phyloP scores from a whole-genome alignment of 148 eudicot species.

The Cornus florida region DNA sequence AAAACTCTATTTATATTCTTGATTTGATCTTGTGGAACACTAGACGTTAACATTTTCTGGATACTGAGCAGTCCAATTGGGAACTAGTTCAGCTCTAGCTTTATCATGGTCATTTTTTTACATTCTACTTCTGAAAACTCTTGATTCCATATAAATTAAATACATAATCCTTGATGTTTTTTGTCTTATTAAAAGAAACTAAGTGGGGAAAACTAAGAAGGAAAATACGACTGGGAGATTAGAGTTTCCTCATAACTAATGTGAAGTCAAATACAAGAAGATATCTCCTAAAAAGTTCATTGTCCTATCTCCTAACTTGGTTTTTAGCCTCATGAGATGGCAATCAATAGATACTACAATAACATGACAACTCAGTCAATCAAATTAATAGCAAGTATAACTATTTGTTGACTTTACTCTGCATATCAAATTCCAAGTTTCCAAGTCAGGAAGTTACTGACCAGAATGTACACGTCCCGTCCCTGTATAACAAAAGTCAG shows the following conservation, averaged over 20 bases:
- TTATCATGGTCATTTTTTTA: too few relatives aligned
- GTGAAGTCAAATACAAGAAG: neutral
- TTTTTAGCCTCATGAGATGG: neutral
- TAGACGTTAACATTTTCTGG: too few relatives aligned
- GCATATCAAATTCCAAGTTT: conserved; percentile 16
- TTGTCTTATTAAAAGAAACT: too few relatives aligned
- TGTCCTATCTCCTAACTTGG: neutral
- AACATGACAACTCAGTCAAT: neutral
- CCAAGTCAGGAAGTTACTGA: conserved; percentile 43
- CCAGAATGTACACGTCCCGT: conserved; percentile 92
- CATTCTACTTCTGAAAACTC: too few relatives aligned
- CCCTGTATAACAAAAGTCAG: conserved; percentile 58
- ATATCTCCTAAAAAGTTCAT: neutral
- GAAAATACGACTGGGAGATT: neutral
- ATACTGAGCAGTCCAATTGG: too few relatives aligned
- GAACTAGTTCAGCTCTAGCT: too few relatives aligned
- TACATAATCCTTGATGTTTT: too few relatives aligned
- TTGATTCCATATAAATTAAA: too few relatives aligned
- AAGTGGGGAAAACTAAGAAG: too few relatives aligned
- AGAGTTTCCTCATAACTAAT: neutral
- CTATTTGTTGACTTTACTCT: conserved; percentile 3
- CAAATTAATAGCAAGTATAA: neutral
- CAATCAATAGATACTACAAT: neutral
- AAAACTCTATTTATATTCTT: too few relatives aligned
- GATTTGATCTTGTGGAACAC: too few relatives aligned